These are phyloP conservation scores for Colletotrichum tamarilloi DNA, from an alignment of 2,329 filamentous ascomycete genomes.

Conservation along the genomic window DNA sequence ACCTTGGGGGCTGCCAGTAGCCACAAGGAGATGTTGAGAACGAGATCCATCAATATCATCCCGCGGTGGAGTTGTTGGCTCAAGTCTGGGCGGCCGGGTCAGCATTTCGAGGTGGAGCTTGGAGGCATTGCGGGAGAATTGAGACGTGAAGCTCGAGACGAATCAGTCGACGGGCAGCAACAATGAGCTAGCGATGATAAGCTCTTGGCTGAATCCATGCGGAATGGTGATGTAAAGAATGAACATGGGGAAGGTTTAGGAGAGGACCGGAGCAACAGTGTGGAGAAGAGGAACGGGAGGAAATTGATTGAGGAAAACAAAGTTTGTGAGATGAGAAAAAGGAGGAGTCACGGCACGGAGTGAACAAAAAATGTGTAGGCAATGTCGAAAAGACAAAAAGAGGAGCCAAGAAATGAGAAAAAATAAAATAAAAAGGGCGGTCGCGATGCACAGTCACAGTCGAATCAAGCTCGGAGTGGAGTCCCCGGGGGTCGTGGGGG, in stretches of 20 bases:
- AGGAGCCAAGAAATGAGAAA: not conserved
- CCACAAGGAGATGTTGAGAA: not conserved
- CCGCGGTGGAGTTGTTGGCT: not conserved
- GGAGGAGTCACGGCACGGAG: not conserved
- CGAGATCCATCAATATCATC: not conserved
- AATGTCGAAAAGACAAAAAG: not conserved
- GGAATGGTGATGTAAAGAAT: not conserved
- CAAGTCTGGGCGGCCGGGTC: not conserved
- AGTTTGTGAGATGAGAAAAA: constrained; percentile 6
- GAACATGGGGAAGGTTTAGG: not conserved
- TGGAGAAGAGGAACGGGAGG: not conserved
- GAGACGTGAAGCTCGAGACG: not conserved
- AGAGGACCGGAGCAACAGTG: not conserved
- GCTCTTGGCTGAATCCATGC: not conserved
- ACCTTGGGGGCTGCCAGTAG: not conserved
- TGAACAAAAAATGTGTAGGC: not conserved
- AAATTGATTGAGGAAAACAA: not conserved
- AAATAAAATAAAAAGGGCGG: not conserved
- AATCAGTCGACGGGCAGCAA: not conserved
- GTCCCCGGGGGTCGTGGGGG: not conserved
- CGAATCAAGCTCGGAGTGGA: constrained; percentile 26
- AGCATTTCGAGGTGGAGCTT: not conserved
- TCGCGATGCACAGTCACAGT: constrained; percentile 10
- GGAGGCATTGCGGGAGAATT: not conserved
- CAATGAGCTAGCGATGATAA: not conserved